Evolutionary conservation across 495 filamentous ascomycete species (phyloP).

Genomic region (Neurospora sp.): DNA sequence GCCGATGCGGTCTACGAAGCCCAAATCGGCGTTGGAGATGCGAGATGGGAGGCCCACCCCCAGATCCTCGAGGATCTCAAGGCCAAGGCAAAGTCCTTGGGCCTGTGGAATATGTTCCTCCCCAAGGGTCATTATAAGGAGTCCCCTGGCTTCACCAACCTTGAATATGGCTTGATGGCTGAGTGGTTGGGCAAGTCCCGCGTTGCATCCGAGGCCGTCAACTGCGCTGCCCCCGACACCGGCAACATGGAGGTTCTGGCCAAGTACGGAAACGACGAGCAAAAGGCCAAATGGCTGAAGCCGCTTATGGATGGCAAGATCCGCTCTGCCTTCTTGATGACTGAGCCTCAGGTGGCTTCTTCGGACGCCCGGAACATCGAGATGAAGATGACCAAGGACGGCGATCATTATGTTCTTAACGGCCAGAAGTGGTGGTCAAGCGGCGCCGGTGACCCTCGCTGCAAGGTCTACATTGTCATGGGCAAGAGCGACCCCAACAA

Average conservation of each 20-base stretch:
- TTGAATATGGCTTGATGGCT: constrained; percentile 91
- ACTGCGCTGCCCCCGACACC: constrained; percentile 85
- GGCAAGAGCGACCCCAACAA: constrained; percentile 69
- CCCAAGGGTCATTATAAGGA: constrained; percentile 90
- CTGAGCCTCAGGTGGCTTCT: constrained; percentile 75
- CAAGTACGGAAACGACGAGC: constrained; percentile 84
- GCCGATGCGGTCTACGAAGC: constrained; percentile 69
- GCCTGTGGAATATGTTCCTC: constrained; percentile 97
- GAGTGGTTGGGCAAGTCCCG: constrained; percentile 76
- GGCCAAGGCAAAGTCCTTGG: constrained; percentile 68
- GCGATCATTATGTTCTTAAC: constrained; percentile 76
- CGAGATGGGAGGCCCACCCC: constrained; percentile 70
- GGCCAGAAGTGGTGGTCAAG: constrained; percentile 97
- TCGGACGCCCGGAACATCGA: constrained; percentile 86
- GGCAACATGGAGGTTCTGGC: constrained; percentile 95
- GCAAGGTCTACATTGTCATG: constrained; percentile 86
- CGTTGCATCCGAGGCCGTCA: constrained; percentile 76
- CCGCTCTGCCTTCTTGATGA: constrained; percentile 88
- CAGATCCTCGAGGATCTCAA: constrained; percentile 81
- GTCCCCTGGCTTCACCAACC: constrained; percentile 80
- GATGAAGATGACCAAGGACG: constrained; percentile 67
- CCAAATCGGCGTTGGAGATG: constrained; percentile 64
- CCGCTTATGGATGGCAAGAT: constrained; percentile 80
- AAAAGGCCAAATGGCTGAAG: constrained; percentile 78
- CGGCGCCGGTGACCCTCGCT: constrained; percentile 83